Conservation (phyloP, 1,284 basidiomycete genomes). For the Chondrostereum purpureum region DNA sequence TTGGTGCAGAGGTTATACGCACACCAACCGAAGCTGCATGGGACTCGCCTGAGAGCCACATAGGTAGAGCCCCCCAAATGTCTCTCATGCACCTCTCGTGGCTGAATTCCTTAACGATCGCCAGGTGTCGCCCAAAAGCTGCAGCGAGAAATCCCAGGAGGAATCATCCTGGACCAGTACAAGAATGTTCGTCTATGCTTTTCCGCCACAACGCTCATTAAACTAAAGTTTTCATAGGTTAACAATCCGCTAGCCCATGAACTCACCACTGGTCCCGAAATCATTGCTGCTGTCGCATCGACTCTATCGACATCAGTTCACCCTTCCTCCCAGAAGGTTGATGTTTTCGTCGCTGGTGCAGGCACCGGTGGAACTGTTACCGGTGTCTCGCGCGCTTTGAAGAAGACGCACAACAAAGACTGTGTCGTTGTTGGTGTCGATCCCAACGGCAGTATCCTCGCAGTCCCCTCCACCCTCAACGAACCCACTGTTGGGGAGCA, state of each 20-base stretch:
- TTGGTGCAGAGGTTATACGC: slow-evolving; percentile 91
- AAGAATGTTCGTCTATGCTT: slow-evolving; percentile 48
- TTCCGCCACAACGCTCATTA: slow-evolving; percentile 1
- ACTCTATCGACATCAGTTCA: slow-evolving; percentile 50
- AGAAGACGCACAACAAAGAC: slow-evolving; percentile 66
- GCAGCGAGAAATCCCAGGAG: slow-evolving; percentile 74
- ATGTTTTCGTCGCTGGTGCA: slow-evolving; percentile 82
- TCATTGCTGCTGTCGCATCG: slow-evolving; percentile 65
- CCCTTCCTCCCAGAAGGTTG: slow-evolving; percentile 69
- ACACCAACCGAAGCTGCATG: slow-evolving; percentile 89
- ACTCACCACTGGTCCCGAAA: slow-evolving; percentile 82
- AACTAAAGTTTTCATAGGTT: slow-evolving; percentile 29
- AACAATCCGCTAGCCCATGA: slow-evolving; percentile 93
- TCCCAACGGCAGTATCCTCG: slow-evolving; percentile 87
- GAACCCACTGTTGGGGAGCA: slow-evolving; percentile 46
- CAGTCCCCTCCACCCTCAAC: slow-evolving; percentile 63
- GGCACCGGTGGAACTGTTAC: slow-evolving; percentile 95
- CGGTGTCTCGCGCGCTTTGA: slow-evolving; percentile 79
- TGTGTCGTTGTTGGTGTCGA: slow-evolving; percentile 84
- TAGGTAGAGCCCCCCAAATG: slow-evolving; percentile 62
- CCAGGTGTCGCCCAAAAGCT: slow-evolving; percentile 79
- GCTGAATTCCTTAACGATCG: slow-evolving; percentile 75
- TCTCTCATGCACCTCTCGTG: slow-evolving; percentile 44
- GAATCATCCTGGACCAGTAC: slow-evolving; percentile 91
- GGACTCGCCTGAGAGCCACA: slow-evolving; percentile 82